These are phyloP conservation scores for Hordeum vulgare DNA, from an alignment of 176 grass and related monocot genomes.

Conservation along the genomic window MorexV3_pseudomolecules_assembly NC_058523.1:384392619-384393118, in stretches of 20 bases:
- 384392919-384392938: background rate
- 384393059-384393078: too few species aligned
- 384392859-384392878: background rate
- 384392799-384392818: background rate
- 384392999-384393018: too few species aligned
- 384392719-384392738: background rate
- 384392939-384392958: background rate
- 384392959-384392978: background rate
- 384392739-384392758: background rate
- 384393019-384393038: too few species aligned
- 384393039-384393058: too few species aligned
- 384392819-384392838: background rate
- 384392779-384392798: background rate
- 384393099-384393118: too few species aligned
- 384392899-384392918: background rate
- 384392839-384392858: background rate
- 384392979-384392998: background rate
- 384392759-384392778: background rate
- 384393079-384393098: too few species aligned
- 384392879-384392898: background rate
- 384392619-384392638: constrained; percentile 72
- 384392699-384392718: background rate
- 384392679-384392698: constrained; percentile 2
- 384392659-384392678: constrained; percentile 64
- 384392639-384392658: constrained; percentile 72